Base-by-base conservation (phyloP, 306 rosid species). In the Vigna nakashimae region DNA sequence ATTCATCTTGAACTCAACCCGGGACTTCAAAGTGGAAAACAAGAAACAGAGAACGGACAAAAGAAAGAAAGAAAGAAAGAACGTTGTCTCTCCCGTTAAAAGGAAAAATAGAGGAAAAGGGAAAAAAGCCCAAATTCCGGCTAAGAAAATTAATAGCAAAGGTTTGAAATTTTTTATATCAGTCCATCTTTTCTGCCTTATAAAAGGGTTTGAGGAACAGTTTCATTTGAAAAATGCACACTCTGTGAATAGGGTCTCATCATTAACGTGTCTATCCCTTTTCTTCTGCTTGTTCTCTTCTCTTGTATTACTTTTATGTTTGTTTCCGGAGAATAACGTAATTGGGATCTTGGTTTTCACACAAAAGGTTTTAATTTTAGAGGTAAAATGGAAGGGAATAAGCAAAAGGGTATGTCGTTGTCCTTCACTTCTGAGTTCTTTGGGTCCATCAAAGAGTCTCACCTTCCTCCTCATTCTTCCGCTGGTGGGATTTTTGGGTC, bases 391-490 rank as follows among this genome's bases (percentile, higher is more conserved):
- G 98, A 90, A 49, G 90, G 84, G 49, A 90, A 60, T 40, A 88
- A 90, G 74, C 78, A 83, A 74, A 76, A 75, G 52, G 89, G 79
- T 74, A 75, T 86, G 17, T 84, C 88, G 17, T 80, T 82, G 49
- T 85, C 96, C 13, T 82, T 86, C 83, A 81, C 89, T 78, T 71
- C 85, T 82, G 92, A 90, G 71, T 88, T 86, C 22, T 87, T 89
- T 42, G 96, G 88, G 0, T 65, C 90, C 65, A 82, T 88, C 62
- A 82, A 81, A 80, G 93, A 88, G 18, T 71, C 89, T 3, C 50
- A 45, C 5, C 45, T 50, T 1, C 79, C 72, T 3, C 74, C 95
- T 30, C 81, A 93, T 30, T 81, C 93, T 24, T 67, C 88, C 53
- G 83, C 92, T 24, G 70, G 86, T 64, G 91, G 88, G 80, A 87